Evolutionary conservation across 805 yeast genomes (phyloP).

Genomic region (Kockiozyma suomiensis): DNA sequence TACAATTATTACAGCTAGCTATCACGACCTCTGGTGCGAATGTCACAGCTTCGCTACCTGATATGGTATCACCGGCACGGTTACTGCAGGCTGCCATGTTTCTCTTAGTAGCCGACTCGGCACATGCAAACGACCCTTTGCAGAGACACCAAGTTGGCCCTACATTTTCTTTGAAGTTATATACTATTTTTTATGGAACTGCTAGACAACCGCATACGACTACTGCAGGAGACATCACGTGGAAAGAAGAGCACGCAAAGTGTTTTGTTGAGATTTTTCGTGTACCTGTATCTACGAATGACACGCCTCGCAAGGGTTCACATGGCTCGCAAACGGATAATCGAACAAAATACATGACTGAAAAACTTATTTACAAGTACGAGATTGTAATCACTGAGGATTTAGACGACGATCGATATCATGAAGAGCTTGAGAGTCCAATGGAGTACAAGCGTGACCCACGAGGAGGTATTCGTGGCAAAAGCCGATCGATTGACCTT

Average conservation of each 20-base stretch:
- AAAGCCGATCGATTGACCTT: conserved; percentile 45
- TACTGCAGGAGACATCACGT: conserved; percentile 52
- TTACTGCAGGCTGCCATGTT: conserved; percentile 62
- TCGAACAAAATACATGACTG: background rate
- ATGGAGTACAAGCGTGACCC: background rate
- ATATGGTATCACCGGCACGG: conserved; percentile 63
- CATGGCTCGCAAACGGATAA: conserved; percentile 3
- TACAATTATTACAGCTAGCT: conserved; percentile 68
- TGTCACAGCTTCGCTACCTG: conserved; percentile 53
- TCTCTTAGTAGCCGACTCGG: conserved; percentile 47
- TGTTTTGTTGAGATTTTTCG: conserved; percentile 51
- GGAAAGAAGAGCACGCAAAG: conserved; percentile 74
- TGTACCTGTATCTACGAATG: conserved; percentile 19
- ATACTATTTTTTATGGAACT: conserved; percentile 54
- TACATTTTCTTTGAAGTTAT: conserved; percentile 56
- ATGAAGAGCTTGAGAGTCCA: conserved; percentile 55
- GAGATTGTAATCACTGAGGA: conserved; percentile 55
- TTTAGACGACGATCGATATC: conserved; percentile 72
- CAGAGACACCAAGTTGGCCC: conserved; percentile 57
- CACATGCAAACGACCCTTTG: conserved; percentile 30
- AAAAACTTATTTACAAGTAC: conserved; percentile 45
- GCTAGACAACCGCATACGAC: conserved; percentile 53
- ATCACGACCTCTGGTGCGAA: conserved; percentile 70
- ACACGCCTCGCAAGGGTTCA: conserved; percentile 1
- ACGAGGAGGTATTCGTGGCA: conserved; percentile 27